Evolutionary conservation across 1,139 yeast genomes (phyloP).

Genomic region (Suhomyces ambrosiae): DNA sequence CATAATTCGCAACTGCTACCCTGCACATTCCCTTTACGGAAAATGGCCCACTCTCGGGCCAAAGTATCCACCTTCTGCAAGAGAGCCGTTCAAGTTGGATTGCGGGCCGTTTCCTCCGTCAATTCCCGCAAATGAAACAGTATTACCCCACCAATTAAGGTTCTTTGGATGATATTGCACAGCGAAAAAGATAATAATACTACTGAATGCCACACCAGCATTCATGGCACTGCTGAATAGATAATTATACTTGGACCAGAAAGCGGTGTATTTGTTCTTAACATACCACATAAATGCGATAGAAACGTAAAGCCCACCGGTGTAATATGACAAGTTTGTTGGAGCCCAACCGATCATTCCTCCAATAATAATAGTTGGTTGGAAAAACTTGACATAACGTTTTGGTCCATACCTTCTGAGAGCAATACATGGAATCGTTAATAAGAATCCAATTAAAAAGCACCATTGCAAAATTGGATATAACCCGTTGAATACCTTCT

Average conservation of each 20-base stretch:
- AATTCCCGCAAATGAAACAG: conserved; percentile 16
- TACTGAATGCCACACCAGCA: conserved; percentile 24
- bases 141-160: conserved; percentile 25
- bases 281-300: conserved; percentile 21
- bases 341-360: conserved; percentile 21
- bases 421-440: conserved; percentile 34
- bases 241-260: conserved; percentile 25
- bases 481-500: conserved; percentile 47
- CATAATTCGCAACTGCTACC: too few relatives aligned
- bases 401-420: conserved; percentile 26
- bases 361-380: conserved; percentile 23
- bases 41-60: conserved; percentile 22
- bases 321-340: conserved; percentile 21
- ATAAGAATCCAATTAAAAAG: conserved; percentile 52
- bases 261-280: conserved; percentile 18
- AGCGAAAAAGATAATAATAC: conserved; percentile 24
- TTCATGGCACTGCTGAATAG: conserved; percentile 21
- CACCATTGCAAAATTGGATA: conserved; percentile 53
- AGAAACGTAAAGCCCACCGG: conserved; percentile 20
- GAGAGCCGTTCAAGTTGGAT: conserved; percentile 15
- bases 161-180: conserved; percentile 22
- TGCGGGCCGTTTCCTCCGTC: conserved; percentile 14
- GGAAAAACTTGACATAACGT: conserved; percentile 18
- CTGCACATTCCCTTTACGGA: conserved; percentile 6
- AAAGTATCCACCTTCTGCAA: conserved; percentile 22